These are phyloP conservation scores for Calocera viscosa DNA, from an alignment of 768 basidiomycete genomes.

Conservation along the genomic window DNA sequence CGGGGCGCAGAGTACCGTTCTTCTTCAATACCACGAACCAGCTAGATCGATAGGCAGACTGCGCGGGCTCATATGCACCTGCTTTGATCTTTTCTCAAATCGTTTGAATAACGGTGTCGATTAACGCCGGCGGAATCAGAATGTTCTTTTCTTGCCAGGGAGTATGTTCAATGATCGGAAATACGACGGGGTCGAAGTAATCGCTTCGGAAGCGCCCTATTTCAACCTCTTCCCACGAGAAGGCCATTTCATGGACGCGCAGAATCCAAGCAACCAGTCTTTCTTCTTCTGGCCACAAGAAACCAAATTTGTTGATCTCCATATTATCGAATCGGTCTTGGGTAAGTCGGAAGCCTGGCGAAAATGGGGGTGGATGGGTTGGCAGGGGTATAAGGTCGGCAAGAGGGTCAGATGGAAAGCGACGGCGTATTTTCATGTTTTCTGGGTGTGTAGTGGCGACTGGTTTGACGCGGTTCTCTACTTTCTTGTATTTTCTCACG, in stretches of 20 bases:
- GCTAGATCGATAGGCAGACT: slow-evolving; percentile 29
- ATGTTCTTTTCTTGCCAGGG: slow-evolving; percentile 27
- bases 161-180: slow-evolving; percentile 29
- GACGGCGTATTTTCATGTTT: background rate
- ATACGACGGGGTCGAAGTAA: slow-evolving; percentile 26
- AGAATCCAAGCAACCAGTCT: slow-evolving; percentile 17
- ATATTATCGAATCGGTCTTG: slow-evolving; percentile 21
- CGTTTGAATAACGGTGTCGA: slow-evolving; percentile 25
- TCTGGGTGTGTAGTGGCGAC: background rate
- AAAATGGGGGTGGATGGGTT: slow-evolving; percentile 27
- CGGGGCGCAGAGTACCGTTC: slow-evolving; percentile 27
- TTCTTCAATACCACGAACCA: slow-evolving; percentile 30
- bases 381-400: slow-evolving; percentile 23
- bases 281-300: slow-evolving; percentile 25
- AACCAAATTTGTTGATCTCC: slow-evolving; percentile 22
- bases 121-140: slow-evolving; percentile 24
- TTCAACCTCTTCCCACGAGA: slow-evolving; percentile 16
- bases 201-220: slow-evolving; percentile 12
- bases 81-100: slow-evolving; percentile 29
- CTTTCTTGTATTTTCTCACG: background rate
- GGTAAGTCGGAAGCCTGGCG: slow-evolving; percentile 18
- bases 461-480: background rate
- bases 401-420: slow-evolving; percentile 30
- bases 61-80: slow-evolving; percentile 33
- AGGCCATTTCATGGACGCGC: slow-evolving; percentile 12